Conservation (phyloP, 176 grass and related monocot species). For the Oryza rufipogon region DNA sequence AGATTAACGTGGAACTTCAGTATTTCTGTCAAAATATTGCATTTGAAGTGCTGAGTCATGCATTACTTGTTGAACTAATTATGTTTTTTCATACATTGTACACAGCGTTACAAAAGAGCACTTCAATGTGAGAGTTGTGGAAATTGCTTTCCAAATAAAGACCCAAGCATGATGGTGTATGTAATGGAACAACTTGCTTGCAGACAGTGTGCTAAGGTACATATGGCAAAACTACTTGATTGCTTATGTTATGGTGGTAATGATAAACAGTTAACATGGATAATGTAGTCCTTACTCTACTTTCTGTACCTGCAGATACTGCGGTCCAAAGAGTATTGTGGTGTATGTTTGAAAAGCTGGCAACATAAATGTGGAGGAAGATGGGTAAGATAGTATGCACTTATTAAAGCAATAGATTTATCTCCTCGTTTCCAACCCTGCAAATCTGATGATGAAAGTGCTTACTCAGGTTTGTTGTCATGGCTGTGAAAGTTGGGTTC, state of each 20-base stretch:
- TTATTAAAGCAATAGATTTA: conserved; percentile 27
- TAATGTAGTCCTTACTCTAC: conserved; percentile 16
- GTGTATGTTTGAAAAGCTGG: conserved; percentile 86
- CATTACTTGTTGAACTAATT: conserved; percentile 32
- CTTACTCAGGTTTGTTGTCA: conserved; percentile 75
- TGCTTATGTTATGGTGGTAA: conserved; percentile 8
- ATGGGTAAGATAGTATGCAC: conserved; percentile 70
- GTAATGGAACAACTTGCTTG: conserved; percentile 65
- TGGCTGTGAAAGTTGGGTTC: conserved; percentile 80
- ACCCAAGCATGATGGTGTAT: conserved; percentile 56
- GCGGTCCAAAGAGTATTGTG: conserved; percentile 68
- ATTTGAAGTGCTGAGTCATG: conserved; percentile 23
- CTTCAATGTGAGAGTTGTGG: conserved; percentile 78
- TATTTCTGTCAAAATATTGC: conserved; percentile 1
- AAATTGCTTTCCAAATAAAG: conserved; percentile 57
- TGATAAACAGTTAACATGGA: background rate
- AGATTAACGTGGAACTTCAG: background rate
- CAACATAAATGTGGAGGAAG: conserved; percentile 54
- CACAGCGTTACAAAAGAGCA: conserved; percentile 56
- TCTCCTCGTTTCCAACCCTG: conserved; percentile 24
- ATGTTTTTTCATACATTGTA: conserved; percentile 28
- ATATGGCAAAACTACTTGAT: conserved; percentile 14
- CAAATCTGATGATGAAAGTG: conserved; percentile 33
- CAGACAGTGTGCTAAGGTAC: conserved; percentile 68
- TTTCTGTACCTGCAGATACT: conserved; percentile 56